phyloP scores from a whole-genome alignment of 176 grass and related monocot genomes.

The Olyra latifolia region DNA sequence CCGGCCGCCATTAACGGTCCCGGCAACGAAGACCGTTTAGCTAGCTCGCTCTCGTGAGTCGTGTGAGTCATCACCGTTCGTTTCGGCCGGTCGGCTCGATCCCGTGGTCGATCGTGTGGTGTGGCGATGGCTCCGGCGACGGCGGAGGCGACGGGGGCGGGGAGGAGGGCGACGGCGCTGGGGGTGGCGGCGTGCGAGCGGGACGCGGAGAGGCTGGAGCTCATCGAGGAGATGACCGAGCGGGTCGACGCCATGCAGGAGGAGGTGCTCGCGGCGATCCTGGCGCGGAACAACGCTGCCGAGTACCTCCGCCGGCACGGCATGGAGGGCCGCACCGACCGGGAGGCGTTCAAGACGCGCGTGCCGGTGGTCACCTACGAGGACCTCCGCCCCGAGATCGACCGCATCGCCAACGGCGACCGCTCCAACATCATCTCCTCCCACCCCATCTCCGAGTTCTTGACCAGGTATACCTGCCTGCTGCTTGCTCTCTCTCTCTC shows the following conservation, averaged over 20 bases:
- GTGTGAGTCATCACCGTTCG: too few species aligned
- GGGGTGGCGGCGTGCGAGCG: constrained; percentile 54
- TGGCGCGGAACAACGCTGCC: constrained; percentile 66
- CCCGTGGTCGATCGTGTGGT: background rate
- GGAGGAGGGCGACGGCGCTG: constrained; percentile 1
- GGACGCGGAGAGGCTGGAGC: constrained; percentile 76
- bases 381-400: constrained; percentile 82
- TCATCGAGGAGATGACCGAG: constrained; percentile 81
- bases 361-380: constrained; percentile 84
- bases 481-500: background rate
- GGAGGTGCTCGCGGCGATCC: constrained; percentile 71
- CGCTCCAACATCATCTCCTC: constrained; percentile 76
- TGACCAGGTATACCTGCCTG: constrained; percentile 59
- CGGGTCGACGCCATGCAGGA: constrained; percentile 58
- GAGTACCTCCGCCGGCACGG: constrained; percentile 80
- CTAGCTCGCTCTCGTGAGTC: background rate
- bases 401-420: constrained; percentile 95
- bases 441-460: constrained; percentile 90
- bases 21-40: background rate
- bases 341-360: constrained; percentile 59
- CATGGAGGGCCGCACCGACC: constrained; percentile 64
- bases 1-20: background rate
- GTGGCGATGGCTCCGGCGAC: constrained; percentile 42
- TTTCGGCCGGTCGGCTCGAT: background rate
- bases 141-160: background rate